Base-by-base conservation (phyloP, 2,329 filamentous ascomycete species). In the Trematosphaeria pertusa region DNA sequence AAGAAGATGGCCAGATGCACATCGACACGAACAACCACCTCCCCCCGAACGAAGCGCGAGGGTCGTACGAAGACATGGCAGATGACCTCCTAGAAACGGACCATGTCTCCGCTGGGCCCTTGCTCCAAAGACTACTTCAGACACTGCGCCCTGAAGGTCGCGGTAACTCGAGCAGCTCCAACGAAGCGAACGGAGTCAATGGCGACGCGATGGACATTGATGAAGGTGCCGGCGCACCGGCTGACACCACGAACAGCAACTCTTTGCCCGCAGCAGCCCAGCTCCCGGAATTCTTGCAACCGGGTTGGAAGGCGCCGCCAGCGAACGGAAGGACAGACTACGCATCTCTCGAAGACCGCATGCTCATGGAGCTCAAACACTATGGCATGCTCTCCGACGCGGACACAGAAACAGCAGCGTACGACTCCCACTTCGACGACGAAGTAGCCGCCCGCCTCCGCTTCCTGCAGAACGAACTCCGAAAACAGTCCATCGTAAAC, bases 381-480 rank as follows among this genome's bases (percentile, higher is more conserved):
- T 90, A 96, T 50, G 94, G 94, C 9, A 89, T 99, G 61, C 78
- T 97, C 12, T 85, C 88, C 0, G 88, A 91, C 43, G 75, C 88
- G 0, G 88, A 90, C 40, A 75, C 81, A 48, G 78, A 72, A 22
- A 73, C 81, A 26, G 86, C 88, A 9, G 89, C 96, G 56, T 97
- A 92, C 72, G 90, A 96, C 62, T 87, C 86, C 0, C 90, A 96
- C 69, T 91, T 86, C 59, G 94, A 99, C 66, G 94, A 99, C 69
- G 93, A 97, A 70, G 89, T 99, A 30, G 90, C 92, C 5, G 92
- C 90, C 37, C 88, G 94, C 15, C 78, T 99, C 17, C 91, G 94
- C 9, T 84, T 91, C 18, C 80, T 99, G 1, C 94, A 99, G 67
- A 80, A 83, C 41, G 87, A 90, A 40, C 81, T 99, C 2, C 88